phyloP scores from a whole-genome alignment of 495 filamentous ascomycete species.

The Penicillium canescens region DNA sequence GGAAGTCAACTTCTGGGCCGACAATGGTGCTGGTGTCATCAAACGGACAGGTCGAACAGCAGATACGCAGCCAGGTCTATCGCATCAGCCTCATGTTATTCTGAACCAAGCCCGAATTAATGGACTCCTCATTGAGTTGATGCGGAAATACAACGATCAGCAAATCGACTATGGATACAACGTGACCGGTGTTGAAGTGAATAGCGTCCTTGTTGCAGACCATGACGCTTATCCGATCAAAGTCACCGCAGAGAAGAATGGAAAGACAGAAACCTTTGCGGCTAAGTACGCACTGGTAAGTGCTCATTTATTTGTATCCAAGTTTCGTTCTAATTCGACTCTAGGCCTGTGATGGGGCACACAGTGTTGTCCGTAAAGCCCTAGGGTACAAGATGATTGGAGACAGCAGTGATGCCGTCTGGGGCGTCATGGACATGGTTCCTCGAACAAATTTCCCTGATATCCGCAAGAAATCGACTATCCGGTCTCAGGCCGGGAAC shows the following conservation, averaged over 20 bases:
- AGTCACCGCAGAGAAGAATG: conserved; percentile 53
- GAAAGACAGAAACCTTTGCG: conserved; percentile 50
- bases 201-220: conserved; percentile 39
- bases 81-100: conserved; percentile 72
- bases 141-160: conserved; percentile 43
- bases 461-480: conserved; percentile 71
- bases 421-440: conserved; percentile 84
- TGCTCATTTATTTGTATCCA: not conserved
- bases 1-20: conserved; percentile 66
- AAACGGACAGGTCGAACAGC: conserved; percentile 52
- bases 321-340: not conserved
- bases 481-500: conserved; percentile 57
- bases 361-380: conserved; percentile 64
- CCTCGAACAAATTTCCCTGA: conserved; percentile 79
- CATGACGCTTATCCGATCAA: conserved; percentile 52
- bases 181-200: conserved; percentile 55
- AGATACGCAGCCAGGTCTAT: conserved; percentile 64
- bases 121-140: conserved; percentile 55
- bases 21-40: conserved; percentile 43
- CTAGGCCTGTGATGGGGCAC: conserved; percentile 79
- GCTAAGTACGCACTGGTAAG: conserved; percentile 72
- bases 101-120: conserved; percentile 77
- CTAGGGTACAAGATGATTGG: conserved; percentile 73
- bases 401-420: conserved; percentile 71
- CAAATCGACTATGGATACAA: conserved; percentile 62